Percentiles rank a stretch among this genome's conserved stretches.
phyloP scores from a whole-genome alignment of 306 rosid species.

The Datisca glomerata region DNA sequence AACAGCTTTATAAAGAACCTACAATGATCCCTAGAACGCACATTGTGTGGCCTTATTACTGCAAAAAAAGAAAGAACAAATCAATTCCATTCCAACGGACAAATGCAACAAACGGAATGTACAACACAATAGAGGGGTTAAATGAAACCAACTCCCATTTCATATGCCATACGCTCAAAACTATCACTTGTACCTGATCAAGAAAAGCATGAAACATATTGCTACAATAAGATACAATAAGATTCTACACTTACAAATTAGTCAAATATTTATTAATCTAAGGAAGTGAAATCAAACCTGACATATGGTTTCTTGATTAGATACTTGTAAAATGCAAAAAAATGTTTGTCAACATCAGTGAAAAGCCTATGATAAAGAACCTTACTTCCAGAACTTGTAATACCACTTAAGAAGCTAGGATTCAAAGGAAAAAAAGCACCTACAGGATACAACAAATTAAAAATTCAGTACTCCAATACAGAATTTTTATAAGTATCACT shows the following conservation, averaged over 20 bases:
- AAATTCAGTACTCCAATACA: no score
- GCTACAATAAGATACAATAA: conserved; percentile 2
- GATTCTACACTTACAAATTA: neutral
- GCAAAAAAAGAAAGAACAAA: no score
- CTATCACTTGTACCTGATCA: conserved; percentile 32
- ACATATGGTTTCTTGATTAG: conserved; percentile 15
- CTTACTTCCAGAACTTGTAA: no score
- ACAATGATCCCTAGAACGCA: no score
- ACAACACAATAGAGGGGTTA: conserved; percentile 44
- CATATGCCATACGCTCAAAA: conserved; percentile 31
- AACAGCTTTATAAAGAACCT: no score
- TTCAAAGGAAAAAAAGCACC: no score
- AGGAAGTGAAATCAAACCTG: conserved; percentile 40
- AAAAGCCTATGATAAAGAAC: no score
- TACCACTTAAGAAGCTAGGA: no score
- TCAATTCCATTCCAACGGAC: conserved; percentile 75
- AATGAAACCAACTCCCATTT: conserved; percentile 59
- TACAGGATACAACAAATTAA: no score
- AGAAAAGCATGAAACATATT: conserved; percentile 44
- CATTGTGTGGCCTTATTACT: no score
- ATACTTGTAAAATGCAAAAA: conserved; percentile 9
- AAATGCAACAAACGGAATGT: conserved; percentile 51
- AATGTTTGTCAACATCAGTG: conserved; percentile 13
- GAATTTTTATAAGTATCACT: no score
- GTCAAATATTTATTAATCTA: neutral